A percentile compares a stretch with the other conserved stretches of the same genome.
phyloP scores from a whole-genome alignment of 2,329 filamentous ascomycete genomes.

The Paracoccidioides brasiliensis region DNA sequence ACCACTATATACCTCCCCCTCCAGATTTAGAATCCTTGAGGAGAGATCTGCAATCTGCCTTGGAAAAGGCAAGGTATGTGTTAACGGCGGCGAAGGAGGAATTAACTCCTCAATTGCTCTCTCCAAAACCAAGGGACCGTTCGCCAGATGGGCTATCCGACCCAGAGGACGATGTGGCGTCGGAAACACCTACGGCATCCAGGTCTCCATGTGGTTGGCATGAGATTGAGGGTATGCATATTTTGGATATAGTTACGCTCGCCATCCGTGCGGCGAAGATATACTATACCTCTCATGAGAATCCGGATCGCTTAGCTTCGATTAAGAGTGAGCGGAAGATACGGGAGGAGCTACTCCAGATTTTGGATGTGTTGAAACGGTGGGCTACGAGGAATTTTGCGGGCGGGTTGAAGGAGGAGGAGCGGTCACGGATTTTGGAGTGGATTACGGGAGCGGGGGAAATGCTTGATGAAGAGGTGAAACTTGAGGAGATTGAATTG shows the following conservation, averaged over 20 bases:
- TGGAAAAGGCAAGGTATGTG: conserved; percentile 56
- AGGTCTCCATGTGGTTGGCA: conserved; percentile 51
- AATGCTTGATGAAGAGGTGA: conserved; percentile 65
- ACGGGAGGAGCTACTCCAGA: conserved; percentile 66
- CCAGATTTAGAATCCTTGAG: conserved; percentile 73
- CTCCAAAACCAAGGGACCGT: conserved; percentile 9
- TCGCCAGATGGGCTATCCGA: conserved; percentile 24
- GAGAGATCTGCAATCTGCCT: conserved; percentile 50
- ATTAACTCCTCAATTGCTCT: conserved; percentile 19
- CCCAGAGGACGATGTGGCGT: conserved; percentile 30
- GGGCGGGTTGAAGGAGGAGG: conserved; percentile 65
- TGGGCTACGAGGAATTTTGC: conserved; percentile 81
- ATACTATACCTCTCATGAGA: conserved; percentile 88
- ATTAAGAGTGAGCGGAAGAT: conserved; percentile 83
- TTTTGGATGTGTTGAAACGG: conserved; percentile 82
- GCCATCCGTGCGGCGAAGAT: conserved; percentile 93
- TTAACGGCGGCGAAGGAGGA: conserved; percentile 38
- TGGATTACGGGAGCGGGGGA: conserved; percentile 72
- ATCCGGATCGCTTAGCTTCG: conserved; percentile 68
- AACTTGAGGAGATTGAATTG: conserved; percentile 60
- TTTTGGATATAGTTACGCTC: conserved; percentile 83
- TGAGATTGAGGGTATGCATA: conserved; percentile 80
- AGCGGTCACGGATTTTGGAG: conserved; percentile 57
- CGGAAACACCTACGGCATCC: conserved; percentile 12
- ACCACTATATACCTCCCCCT: conserved; percentile 68